phyloP scores from a whole-genome alignment of 2,329 filamentous ascomycete genomes.

The Annulohypoxylon truncatum region DNA sequence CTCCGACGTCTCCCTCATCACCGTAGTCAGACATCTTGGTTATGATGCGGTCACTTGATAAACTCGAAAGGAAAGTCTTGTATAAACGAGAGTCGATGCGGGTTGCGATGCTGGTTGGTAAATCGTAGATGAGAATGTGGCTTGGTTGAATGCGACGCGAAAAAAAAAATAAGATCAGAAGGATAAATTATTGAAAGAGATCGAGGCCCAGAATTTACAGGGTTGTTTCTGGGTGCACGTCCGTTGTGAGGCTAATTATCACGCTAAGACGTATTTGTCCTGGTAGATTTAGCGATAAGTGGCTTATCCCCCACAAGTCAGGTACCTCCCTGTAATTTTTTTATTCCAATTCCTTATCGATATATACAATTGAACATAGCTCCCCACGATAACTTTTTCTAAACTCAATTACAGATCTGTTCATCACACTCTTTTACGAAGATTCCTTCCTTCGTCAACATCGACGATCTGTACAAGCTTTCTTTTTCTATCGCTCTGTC shows the following conservation, averaged over 20 bases:
- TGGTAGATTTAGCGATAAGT: neutral
- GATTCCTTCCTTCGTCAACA: neutral
- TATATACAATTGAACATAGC: constrained; percentile 16
- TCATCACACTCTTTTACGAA: constrained; percentile 14
- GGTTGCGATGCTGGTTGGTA: constrained; percentile 31
- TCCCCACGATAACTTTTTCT: constrained; percentile 22
- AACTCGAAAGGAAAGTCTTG: constrained; percentile 16
- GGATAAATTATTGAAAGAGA: constrained; percentile 45
- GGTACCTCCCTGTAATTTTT: neutral
- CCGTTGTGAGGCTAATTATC: constrained; percentile 2
- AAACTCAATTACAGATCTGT: constrained; percentile 6
- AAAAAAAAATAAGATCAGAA: constrained; percentile 47
- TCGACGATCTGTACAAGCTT: too few species aligned
- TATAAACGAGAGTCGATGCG: constrained; percentile 12
- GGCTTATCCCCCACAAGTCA: neutral
- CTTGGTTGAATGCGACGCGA: constrained; percentile 39
- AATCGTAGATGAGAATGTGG: constrained; percentile 19
- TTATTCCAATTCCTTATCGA: constrained; percentile 22
- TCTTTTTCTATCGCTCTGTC: too few species aligned
- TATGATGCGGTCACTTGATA: neutral
- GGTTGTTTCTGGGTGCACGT: constrained; percentile 12
- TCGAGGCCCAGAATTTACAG: constrained; percentile 28
- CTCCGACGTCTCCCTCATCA: constrained; percentile 47
- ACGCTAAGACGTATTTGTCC: constrained; percentile 2
- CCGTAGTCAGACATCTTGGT: constrained; percentile 50